Evolutionary conservation across 495 filamentous ascomycete genomes (phyloP).

Genomic region (Tuber calosporum): DNA sequence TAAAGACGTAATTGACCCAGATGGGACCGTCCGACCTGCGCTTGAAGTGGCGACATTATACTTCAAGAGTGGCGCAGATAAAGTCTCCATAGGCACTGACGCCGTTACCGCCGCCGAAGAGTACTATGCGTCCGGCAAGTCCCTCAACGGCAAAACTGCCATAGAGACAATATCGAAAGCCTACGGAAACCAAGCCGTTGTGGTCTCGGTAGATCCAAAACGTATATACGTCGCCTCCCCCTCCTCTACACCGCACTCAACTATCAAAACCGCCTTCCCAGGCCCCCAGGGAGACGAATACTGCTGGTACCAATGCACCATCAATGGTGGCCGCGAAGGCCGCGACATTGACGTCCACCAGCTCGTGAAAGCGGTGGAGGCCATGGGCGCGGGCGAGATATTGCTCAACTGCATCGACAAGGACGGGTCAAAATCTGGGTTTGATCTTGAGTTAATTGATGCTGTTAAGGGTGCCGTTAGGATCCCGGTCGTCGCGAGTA

Average conservation of each 20-base stretch:
- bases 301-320: constrained; percentile 97
- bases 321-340: constrained; percentile 87
- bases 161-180: constrained; percentile 90
- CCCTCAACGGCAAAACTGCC: constrained; percentile 69
- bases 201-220: constrained; percentile 90
- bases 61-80: constrained; percentile 97
- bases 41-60: constrained; percentile 93
- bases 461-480: constrained; percentile 74
- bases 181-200: constrained; percentile 94
- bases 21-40: constrained; percentile 78
- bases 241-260: constrained; percentile 69
- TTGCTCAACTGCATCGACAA: constrained; percentile 95
- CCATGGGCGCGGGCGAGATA: constrained; percentile 92
- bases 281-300: constrained; percentile 70
- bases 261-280: constrained; percentile 60
- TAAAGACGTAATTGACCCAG: constrained; percentile 76
- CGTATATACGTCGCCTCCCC: constrained; percentile 72
- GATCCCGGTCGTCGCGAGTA: constrained; percentile 93
- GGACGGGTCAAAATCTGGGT: constrained; percentile 90
- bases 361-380: constrained; percentile 80
- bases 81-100: constrained; percentile 94
- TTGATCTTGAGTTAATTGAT: constrained; percentile 84
- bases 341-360: constrained; percentile 85
- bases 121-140: constrained; percentile 62
- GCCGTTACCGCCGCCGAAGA: constrained; percentile 87